Evolutionary conservation across 768 basidiomycete genomes (phyloP).

Genomic region (Calocybe indica): DNA sequence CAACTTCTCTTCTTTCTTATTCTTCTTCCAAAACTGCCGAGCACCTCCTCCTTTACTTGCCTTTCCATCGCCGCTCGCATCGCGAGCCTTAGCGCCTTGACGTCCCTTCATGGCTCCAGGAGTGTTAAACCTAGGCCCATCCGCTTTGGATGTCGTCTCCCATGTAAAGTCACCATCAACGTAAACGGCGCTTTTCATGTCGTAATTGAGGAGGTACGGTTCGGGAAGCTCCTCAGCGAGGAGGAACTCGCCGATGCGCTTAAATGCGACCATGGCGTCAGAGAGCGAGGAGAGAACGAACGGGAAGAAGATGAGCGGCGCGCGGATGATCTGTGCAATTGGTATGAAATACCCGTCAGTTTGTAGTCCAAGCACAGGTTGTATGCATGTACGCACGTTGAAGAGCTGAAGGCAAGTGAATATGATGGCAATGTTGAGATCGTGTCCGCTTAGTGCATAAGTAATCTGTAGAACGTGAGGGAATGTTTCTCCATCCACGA

Average conservation of each 20-base stretch:
- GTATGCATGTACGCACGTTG: slow-evolving; percentile 29
- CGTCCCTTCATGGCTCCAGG: slow-evolving; percentile 6
- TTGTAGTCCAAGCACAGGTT: neutral
- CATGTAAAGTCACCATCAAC: slow-evolving; percentile 46
- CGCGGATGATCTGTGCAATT: slow-evolving; percentile 41
- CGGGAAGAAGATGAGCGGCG: slow-evolving; percentile 49
- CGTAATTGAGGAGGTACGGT: slow-evolving; percentile 36
- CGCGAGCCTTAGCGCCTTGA: slow-evolving; percentile 2
- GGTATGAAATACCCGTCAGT: neutral
- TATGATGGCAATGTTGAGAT: slow-evolving; percentile 45
- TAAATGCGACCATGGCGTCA: slow-evolving; percentile 43
- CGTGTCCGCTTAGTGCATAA: slow-evolving; percentile 50
- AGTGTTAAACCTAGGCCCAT: slow-evolving; percentile 8
- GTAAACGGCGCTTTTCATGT: slow-evolving; percentile 31
- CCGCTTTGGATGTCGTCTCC: slow-evolving; percentile 30
- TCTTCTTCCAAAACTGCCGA: slow-evolving; percentile 9
- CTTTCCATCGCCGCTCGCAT: slow-evolving; percentile 1
- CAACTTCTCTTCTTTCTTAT: slow-evolving; percentile 7
- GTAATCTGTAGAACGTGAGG: slow-evolving; percentile 39
- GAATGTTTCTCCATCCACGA: neutral
- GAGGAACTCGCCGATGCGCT: slow-evolving; percentile 41
- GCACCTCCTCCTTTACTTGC: slow-evolving; percentile 6
- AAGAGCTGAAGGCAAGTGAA: slow-evolving; percentile 54
- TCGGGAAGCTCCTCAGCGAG: slow-evolving; percentile 48
- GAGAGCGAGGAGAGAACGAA: slow-evolving; percentile 41